phyloP scores from a whole-genome alignment of 2,329 filamentous ascomycete genomes.

The Apiospora sp. region DNA sequence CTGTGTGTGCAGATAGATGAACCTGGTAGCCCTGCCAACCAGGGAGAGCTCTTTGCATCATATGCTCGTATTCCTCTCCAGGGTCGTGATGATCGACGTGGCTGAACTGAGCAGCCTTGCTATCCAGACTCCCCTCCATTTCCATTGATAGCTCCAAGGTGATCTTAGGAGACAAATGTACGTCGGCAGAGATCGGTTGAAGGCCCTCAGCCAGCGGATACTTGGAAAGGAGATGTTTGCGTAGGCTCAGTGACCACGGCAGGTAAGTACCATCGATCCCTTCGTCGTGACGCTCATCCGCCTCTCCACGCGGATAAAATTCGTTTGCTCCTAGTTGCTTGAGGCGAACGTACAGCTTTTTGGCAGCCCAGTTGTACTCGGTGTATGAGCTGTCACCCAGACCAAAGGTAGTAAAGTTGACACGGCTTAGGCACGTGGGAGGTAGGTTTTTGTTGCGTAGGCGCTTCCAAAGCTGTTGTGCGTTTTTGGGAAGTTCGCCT shows the following conservation, averaged over 20 bases:
- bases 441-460: conserved; percentile 81
- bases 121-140: conserved; percentile 33
- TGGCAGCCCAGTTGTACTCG: conserved; percentile 94
- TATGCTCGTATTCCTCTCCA: conserved; percentile 34
- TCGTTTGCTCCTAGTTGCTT: conserved; percentile 82
- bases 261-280: conserved; percentile 85
- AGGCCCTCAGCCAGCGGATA: conserved; percentile 75
- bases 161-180: conserved; percentile 80
- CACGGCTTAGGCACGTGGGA: conserved; percentile 69
- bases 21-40: conserved; percentile 32
- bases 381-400: conserved; percentile 94
- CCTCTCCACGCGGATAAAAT: conserved; percentile 82
- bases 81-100: conserved; percentile 34
- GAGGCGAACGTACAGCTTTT: conserved; percentile 86
- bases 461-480: conserved; percentile 82
- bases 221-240: conserved; percentile 68
- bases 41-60: conserved; percentile 32
- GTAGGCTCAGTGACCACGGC: conserved; percentile 76
- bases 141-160: conserved; percentile 52
- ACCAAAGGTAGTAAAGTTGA: conserved; percentile 87
- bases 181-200: conserved; percentile 75
- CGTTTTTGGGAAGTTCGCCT: conserved; percentile 89
- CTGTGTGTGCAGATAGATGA: conserved; percentile 35
- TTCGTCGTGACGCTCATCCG: conserved; percentile 92
- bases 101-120: conserved; percentile 40